Conservation (phyloP, 225 moss, liverwort and hornwort genomes). For the Climacium dendroides region DNA sequence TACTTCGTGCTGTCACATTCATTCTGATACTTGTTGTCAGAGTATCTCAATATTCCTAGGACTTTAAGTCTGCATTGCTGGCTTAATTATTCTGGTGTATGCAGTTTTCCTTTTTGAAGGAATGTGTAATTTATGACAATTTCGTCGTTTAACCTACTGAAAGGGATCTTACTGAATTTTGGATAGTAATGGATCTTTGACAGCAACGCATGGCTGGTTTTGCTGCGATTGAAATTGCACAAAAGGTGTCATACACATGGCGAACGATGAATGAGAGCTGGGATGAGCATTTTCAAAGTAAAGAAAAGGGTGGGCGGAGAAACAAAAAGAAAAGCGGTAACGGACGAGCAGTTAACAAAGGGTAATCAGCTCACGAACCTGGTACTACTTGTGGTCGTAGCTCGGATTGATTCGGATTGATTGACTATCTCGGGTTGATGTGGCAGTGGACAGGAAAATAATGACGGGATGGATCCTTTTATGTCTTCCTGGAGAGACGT, state of each 20-base stretch:
- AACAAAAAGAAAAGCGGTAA: constrained; percentile 25
- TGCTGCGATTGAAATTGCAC: constrained; percentile 78
- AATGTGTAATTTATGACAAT: background rate
- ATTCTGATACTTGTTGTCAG: background rate
- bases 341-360: constrained; percentile 19
- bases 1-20: background rate
- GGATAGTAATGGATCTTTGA: background rate
- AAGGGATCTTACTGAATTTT: background rate
- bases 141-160: background rate
- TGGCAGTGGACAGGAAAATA: constrained; percentile 44
- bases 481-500: constrained; percentile 72
- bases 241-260: constrained; percentile 57
- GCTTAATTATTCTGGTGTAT: background rate
- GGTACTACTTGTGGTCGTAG: background rate
- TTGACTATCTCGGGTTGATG: background rate
- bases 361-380: constrained; percentile 15
- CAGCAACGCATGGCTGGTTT: constrained; percentile 95
- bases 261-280: constrained; percentile 40
- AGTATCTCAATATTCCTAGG: background rate
- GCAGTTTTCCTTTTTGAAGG: background rate
- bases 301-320: constrained; percentile 25
- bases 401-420: background rate
- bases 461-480: constrained; percentile 40
- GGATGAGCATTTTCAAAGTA: constrained; percentile 32
- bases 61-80: background rate